Evolutionary conservation across 73 alveolate species (phyloP).

Genomic region (Paramecium primaurelia): DNA sequence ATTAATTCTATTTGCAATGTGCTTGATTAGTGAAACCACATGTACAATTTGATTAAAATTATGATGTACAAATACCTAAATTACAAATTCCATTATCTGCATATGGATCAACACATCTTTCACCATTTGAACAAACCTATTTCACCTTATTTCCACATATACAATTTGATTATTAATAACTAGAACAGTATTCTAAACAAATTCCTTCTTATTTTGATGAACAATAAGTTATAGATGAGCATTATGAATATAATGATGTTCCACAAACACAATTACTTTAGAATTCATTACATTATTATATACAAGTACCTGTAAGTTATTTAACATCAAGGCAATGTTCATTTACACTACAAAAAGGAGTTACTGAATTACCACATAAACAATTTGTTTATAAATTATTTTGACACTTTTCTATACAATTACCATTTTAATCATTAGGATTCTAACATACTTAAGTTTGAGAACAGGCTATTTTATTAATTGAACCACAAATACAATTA

Average conservation of each 20-base stretch:
- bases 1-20: neutral
- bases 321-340: too few species aligned
- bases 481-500: neutral
- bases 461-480: neutral
- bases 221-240: too few species aligned
- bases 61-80: neutral
- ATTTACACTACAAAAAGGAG: too few species aligned
- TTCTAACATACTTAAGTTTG: neutral
- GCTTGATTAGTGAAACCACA: neutral
- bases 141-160: neutral
- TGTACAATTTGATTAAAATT: neutral
- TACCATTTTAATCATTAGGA: neutral
- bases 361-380: too few species aligned
- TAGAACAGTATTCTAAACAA: too few species aligned
- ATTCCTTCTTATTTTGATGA: too few species aligned
- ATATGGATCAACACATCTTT: neutral
- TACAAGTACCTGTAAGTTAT: too few species aligned
- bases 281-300: too few species aligned
- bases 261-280: too few species aligned
- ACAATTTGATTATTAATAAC: neutral
- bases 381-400: too few species aligned
- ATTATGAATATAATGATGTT: too few species aligned
- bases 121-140: neutral
- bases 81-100: neutral
- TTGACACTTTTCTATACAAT: neutral